Evolutionary conservation across 306 rosid species (phyloP).

Genomic region (Cyclanthera cordifolia): DNA sequence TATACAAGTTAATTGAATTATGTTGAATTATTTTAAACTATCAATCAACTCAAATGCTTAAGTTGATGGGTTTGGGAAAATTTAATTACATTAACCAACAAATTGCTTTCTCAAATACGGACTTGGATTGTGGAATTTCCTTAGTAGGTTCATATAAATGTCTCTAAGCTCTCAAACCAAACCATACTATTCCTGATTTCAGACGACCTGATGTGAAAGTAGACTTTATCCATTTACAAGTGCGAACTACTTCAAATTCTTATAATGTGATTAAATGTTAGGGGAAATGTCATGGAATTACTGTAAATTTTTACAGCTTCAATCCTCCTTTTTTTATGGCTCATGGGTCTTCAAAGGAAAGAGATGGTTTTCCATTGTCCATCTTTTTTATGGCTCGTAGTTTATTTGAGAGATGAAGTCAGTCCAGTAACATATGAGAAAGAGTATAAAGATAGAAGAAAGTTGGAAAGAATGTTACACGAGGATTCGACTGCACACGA

Average conservation of each 20-base stretch:
- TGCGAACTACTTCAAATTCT: not conserved
- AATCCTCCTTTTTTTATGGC: not conserved
- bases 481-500: not conserved
- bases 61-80: too few relatives aligned
- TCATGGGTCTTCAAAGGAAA: not conserved
- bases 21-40: too few relatives aligned
- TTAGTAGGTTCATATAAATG: not conserved
- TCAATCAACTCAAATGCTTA: too few relatives aligned
- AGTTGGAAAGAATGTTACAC: not conserved
- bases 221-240: not conserved
- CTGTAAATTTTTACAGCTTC: not conserved
- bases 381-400: not conserved
- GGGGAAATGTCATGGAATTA: not conserved
- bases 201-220: not conserved
- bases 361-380: too few relatives aligned
- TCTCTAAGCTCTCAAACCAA: slow-evolving; percentile 1
- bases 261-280: not conserved
- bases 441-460: not conserved
- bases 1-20: not conserved
- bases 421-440: not conserved
- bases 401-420: not conserved
- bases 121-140: not conserved
- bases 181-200: not conserved
- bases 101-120: not conserved
- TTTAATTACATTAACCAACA: too few relatives aligned